These are phyloP conservation scores for Sarocladiaceae sp. DNA, from an alignment of 2,329 filamentous ascomycete species.

Conservation along the genomic window DNA sequence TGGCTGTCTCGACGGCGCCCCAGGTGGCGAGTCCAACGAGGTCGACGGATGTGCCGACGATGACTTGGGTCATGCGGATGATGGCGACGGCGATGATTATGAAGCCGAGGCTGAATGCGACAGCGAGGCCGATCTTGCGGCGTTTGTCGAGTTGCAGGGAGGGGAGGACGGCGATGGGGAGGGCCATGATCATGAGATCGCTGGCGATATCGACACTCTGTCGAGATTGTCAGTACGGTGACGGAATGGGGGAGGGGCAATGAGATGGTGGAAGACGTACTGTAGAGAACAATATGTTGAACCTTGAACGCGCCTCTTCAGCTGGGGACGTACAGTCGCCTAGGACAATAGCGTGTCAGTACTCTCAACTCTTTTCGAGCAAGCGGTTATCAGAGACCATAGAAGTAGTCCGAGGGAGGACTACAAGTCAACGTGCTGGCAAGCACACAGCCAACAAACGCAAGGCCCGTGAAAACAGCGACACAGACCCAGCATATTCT, in stretches of 20 bases:
- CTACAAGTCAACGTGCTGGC: constrained; percentile 14
- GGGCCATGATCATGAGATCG: constrained; percentile 16
- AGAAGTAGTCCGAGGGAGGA: constrained; percentile 13
- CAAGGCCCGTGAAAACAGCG: constrained; percentile 13
- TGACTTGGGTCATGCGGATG: constrained; percentile 17
- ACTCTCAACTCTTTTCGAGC: not conserved
- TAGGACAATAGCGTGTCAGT: constrained; percentile 6
- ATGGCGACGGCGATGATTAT: constrained; percentile 17
- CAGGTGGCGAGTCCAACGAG: constrained; percentile 20
- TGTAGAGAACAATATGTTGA: constrained; percentile 14
- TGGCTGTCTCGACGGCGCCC: constrained; percentile 20
- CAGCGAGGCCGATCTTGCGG: constrained; percentile 15
- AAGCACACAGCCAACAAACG: constrained; percentile 16
- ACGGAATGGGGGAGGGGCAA: no score
- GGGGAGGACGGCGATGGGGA: constrained; percentile 15
- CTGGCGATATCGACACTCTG: constrained; percentile 13
- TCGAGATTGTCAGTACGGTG: not conserved
- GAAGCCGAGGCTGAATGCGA: constrained; percentile 17
- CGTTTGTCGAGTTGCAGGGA: constrained; percentile 13
- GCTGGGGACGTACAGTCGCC: constrained; percentile 13
- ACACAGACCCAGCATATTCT: constrained; percentile 16
- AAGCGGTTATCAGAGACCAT: constrained; percentile 9
- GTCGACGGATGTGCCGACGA: constrained; percentile 14
- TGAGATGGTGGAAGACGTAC: no score
- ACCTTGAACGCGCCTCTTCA: constrained; percentile 12